phyloP scores from a whole-genome alignment of 1,284 basidiomycete genomes.

The Pyrrhoderma noxium region DNA sequence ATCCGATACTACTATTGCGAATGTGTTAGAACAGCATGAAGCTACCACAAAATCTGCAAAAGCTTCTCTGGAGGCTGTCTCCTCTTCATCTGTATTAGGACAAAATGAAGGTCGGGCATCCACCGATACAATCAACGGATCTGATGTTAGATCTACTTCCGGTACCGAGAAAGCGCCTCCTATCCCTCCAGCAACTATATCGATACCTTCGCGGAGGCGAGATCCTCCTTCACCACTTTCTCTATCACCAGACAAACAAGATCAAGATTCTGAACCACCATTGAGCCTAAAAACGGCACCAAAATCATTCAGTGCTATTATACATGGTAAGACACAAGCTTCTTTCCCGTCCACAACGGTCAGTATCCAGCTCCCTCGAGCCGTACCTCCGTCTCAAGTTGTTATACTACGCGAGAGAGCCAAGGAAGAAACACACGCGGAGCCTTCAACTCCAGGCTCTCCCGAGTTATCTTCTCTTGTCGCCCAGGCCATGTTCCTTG shows the following conservation, averaged over 20 bases:
- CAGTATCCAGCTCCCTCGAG: background rate
- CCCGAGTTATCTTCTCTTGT: conserved; percentile 15
- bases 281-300: conserved; percentile 10
- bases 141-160: background rate
- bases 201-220: conserved; percentile 3
- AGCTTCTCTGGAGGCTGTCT: background rate
- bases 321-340: conserved; percentile 3
- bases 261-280: conserved; percentile 11
- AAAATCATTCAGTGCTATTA: conserved; percentile 17
- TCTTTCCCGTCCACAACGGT: background rate
- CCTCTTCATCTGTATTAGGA: no score
- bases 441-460: conserved; percentile 11
- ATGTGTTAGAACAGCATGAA: background rate
- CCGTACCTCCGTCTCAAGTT: conserved; percentile 8
- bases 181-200: background rate
- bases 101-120: conserved; percentile 4
- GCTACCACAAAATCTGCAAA: background rate
- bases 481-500: conserved; percentile 16
- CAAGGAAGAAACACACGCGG: background rate
- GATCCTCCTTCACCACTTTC: conserved; percentile 9
- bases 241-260: conserved; percentile 4
- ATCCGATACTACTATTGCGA: background rate
- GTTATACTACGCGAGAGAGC: background rate
- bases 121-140: conserved; percentile 3
- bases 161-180: background rate